Conservation (phyloP, 1,284 basidiomycete species). For the Ganoderma resinaceum region DNA sequence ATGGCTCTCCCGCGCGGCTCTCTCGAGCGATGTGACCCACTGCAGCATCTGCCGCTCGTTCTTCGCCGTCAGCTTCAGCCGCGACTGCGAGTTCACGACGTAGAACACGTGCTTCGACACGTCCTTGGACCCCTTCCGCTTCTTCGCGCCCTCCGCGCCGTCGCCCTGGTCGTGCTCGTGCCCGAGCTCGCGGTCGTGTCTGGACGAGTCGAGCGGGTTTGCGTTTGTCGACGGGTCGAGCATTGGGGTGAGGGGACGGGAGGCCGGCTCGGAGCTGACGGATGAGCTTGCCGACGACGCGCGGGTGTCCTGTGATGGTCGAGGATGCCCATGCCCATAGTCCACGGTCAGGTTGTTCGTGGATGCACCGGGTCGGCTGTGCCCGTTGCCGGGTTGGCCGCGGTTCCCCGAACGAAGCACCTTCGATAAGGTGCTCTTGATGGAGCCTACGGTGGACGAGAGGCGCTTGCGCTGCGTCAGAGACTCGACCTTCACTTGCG, state of each 20-base stretch:
- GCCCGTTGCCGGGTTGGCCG: constrained; percentile 6
- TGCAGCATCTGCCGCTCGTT: constrained; percentile 98
- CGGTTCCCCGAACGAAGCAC: constrained; percentile 44
- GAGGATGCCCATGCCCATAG: constrained; percentile 10
- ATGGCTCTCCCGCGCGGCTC: constrained; percentile 78
- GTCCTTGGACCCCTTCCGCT: constrained; percentile 49
- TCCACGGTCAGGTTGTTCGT: constrained; percentile 19
- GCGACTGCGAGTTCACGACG: constrained; percentile 90
- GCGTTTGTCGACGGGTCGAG: constrained; percentile 79
- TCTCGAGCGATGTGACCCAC: constrained; percentile 94
- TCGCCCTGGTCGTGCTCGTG: constrained; percentile 29
- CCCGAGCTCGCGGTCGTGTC: constrained; percentile 20
- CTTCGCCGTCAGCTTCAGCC: constrained; percentile 87
- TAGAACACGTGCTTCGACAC: constrained; percentile 95
- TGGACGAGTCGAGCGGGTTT: constrained; percentile 52
- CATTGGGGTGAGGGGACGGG: constrained; percentile 57
- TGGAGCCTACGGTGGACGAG: constrained; percentile 48
- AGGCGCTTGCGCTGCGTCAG: constrained; percentile 36
- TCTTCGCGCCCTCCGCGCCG: constrained; percentile 50
- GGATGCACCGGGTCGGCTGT: constrained; percentile 13
- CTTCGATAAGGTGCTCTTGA: constrained; percentile 57
- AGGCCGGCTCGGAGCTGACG: constrained; percentile 31
- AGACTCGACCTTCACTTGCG: constrained; percentile 32
- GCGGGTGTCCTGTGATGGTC: constrained; percentile 23
- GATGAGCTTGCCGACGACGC: constrained; percentile 41